Conservation (phyloP, 2,329 filamentous ascomycete genomes). For the Fusarium sp. region DNA sequence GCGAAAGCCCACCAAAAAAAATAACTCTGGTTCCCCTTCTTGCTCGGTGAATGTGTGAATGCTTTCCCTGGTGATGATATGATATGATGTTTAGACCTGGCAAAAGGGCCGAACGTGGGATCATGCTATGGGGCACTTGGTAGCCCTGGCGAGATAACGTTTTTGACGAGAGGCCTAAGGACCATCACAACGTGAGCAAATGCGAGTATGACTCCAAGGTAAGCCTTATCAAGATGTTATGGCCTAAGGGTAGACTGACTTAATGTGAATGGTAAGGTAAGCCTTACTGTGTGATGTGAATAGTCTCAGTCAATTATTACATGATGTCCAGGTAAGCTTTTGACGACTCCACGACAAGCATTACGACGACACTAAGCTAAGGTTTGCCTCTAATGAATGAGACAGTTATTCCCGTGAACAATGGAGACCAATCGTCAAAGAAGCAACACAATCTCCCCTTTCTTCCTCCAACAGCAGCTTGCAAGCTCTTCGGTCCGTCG, state of each 20-base stretch:
- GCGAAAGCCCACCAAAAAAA: conserved; percentile 24
- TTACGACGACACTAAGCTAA: background rate
- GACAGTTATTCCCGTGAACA: background rate
- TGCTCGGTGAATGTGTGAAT: background rate
- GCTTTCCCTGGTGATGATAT: background rate
- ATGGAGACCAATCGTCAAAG: conserved; percentile 1
- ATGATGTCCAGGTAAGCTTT: background rate
- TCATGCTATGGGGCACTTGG: background rate
- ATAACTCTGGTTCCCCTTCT: background rate
- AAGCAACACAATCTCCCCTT: background rate
- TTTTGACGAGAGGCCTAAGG: background rate
- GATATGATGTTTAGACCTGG: background rate
- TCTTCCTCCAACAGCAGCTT: background rate
- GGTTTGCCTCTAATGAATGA: background rate
- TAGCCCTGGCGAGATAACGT: background rate
- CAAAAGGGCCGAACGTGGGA: background rate
- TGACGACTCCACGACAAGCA: background rate
- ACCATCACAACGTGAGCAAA: background rate
- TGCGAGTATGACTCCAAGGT: background rate
- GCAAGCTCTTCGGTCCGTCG: background rate
- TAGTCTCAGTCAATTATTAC: background rate
- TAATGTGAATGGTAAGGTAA: background rate
- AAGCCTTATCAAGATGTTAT: background rate
- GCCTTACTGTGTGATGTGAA: background rate
- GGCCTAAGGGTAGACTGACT: background rate